phyloP scores from a whole-genome alignment of 1,284 basidiomycete species.

The Malassezia vespertilionis region DNA sequence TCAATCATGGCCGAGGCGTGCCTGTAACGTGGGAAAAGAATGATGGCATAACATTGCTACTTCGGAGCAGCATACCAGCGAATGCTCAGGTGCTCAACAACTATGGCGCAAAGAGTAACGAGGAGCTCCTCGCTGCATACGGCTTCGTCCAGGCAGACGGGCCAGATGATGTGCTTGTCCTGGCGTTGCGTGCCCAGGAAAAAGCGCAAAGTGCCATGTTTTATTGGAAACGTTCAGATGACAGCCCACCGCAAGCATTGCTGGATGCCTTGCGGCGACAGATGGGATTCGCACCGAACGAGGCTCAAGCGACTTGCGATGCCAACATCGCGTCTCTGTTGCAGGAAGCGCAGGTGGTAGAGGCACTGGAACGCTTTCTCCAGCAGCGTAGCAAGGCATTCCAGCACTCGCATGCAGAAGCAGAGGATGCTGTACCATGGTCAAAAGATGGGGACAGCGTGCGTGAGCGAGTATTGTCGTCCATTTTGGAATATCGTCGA shows the following conservation, averaged over 20 bases:
- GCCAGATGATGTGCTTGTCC: constrained; percentile 28
- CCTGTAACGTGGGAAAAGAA: constrained; percentile 31
- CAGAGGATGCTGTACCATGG: neutral
- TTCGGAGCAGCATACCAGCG: neutral
- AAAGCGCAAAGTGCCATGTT: neutral
- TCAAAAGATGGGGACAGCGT: neutral
- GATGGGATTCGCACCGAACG: neutral
- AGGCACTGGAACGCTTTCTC: constrained; percentile 8
- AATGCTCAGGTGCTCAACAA: constrained; percentile 37
- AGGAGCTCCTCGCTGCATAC: constrained; percentile 35
- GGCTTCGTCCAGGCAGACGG: constrained; percentile 26
- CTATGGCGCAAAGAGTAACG: constrained; percentile 43
- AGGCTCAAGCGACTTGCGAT: neutral
- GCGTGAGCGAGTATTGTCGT: neutral
- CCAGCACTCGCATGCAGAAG: neutral
- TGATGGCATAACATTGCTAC: neutral
- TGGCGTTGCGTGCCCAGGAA: constrained; percentile 15
- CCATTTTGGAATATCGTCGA: neutral
- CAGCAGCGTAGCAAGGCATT: neutral
- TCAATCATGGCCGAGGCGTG: constrained; percentile 32
- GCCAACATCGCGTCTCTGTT: neutral
- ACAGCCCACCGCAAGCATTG: constrained; percentile 14
- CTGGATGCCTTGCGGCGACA: neutral
- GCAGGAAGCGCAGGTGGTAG: constrained; percentile 1
- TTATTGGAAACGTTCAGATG: constrained; percentile 4